Conservation (phyloP, 2,329 filamentous ascomycete genomes). For the Xylaria sp. region DNA sequence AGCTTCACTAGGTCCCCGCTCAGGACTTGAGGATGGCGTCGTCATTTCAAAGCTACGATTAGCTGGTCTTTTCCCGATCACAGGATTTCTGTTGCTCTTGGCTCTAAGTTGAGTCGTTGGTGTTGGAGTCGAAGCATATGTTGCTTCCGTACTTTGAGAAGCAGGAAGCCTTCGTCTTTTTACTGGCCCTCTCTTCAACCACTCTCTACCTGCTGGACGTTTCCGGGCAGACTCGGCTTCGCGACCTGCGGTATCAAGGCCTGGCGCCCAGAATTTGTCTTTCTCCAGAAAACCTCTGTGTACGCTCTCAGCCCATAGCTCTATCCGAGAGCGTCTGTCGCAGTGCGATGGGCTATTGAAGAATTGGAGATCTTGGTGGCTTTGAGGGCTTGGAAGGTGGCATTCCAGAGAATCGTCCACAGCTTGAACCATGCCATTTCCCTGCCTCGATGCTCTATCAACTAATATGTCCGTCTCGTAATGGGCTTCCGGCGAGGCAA, state of each 20-base stretch:
- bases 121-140: slow-evolving; percentile 42
- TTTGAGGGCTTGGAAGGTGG: slow-evolving; percentile 55
- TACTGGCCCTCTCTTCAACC: slow-evolving; percentile 46
- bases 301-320: slow-evolving; percentile 45
- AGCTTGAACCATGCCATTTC: slow-evolving; percentile 26
- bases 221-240: slow-evolving; percentile 37
- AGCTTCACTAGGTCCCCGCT: slow-evolving; percentile 28
- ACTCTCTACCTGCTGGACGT: slow-evolving; percentile 42
- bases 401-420: slow-evolving; percentile 49
- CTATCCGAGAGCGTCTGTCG: slow-evolving; percentile 43
- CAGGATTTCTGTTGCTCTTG: slow-evolving; percentile 25
- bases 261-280: slow-evolving; percentile 49
- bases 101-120: slow-evolving; percentile 7
- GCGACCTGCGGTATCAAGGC: slow-evolving; percentile 13
- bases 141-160: slow-evolving; percentile 36
- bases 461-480: slow-evolving; percentile 23
- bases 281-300: slow-evolving; percentile 36
- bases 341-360: slow-evolving; percentile 29
- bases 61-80: slow-evolving; percentile 10
- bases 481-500: slow-evolving; percentile 29
- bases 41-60: slow-evolving; percentile 45
- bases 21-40: slow-evolving; percentile 45
- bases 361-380: slow-evolving; percentile 43
- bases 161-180: slow-evolving; percentile 42
- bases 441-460: slow-evolving; percentile 20